These are phyloP conservation scores for Filosporella fistucella DNA, from an alignment of 495 filamentous ascomycete genomes.

Conservation along the genomic window DNA sequence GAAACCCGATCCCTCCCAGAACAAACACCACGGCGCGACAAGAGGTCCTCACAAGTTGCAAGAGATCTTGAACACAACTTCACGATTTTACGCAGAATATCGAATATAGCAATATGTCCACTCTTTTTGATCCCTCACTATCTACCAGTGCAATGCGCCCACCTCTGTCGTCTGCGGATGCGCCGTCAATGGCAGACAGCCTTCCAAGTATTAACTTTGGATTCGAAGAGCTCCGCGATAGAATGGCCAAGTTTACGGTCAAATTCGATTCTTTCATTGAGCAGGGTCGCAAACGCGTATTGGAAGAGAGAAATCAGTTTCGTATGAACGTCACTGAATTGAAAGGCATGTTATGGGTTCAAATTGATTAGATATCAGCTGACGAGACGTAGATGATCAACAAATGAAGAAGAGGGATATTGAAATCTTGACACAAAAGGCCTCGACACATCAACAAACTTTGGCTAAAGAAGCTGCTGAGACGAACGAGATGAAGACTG, in stretches of 20 bases:
- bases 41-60: neutral
- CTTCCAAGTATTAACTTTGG: conserved; percentile 91
- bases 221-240: conserved; percentile 90
- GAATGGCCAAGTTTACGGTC: conserved; percentile 89
- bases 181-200: conserved; percentile 60
- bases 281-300: conserved; percentile 76
- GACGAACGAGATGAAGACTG: conserved; percentile 78
- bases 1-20: neutral
- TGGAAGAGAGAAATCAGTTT: conserved; percentile 93
- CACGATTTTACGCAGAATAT: neutral
- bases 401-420: conserved; percentile 85
- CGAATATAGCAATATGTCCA: conserved; percentile 46
- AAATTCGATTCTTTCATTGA: conserved; percentile 95
- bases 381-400: conserved; percentile 64
- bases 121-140: conserved; percentile 70
- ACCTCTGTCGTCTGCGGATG: conserved; percentile 43
- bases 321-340: conserved; percentile 83
- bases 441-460: conserved; percentile 70
- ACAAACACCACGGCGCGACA: neutral
- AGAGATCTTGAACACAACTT: neutral
- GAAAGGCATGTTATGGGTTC: conserved; percentile 58
- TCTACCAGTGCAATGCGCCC: conserved; percentile 72
- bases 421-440: conserved; percentile 75
- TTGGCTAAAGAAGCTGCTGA: conserved; percentile 83
- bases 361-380: neutral